Conservation (phyloP, 202 grass and related monocot species). For the Cymbopogon flexuosus region DNA sequence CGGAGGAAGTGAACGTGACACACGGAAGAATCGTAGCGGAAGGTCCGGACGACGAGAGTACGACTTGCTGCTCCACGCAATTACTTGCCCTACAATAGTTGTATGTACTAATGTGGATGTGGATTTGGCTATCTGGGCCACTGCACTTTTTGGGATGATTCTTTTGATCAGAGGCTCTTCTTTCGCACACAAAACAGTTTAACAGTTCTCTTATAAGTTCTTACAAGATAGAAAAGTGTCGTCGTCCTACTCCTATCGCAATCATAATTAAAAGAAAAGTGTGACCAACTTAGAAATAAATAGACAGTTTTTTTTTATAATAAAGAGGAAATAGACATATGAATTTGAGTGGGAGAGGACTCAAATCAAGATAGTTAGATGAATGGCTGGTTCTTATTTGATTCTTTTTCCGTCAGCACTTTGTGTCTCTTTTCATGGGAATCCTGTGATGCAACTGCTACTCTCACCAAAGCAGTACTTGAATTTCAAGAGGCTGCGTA, state of each 20-base stretch:
- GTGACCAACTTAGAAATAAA: background rate
- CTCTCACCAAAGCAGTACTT: background rate
- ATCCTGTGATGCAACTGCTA: constrained; percentile 29
- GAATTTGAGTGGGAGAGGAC: background rate
- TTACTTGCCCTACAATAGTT: background rate
- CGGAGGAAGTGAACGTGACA: background rate
- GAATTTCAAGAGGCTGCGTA: background rate
- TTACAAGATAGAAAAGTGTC: background rate
- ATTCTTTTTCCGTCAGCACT: background rate
- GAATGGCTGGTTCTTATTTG: background rate
- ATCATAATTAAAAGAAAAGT: too few relatives aligned
- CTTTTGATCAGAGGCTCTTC: background rate
- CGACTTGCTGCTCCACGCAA: background rate
- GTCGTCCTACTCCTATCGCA: background rate
- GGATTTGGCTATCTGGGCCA: constrained; percentile 8
- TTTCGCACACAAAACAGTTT: background rate
- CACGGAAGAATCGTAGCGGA: background rate
- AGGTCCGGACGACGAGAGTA: background rate
- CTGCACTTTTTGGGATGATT: background rate
- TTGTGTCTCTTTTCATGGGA: background rate
- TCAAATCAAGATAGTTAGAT: background rate
- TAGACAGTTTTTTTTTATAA: background rate
- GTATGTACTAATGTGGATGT: background rate
- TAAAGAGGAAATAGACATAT: background rate
- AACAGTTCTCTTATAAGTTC: background rate